phyloP scores from a whole-genome alignment of 345 rosid species.

The Xanthoceras sorbifolium region DNA sequence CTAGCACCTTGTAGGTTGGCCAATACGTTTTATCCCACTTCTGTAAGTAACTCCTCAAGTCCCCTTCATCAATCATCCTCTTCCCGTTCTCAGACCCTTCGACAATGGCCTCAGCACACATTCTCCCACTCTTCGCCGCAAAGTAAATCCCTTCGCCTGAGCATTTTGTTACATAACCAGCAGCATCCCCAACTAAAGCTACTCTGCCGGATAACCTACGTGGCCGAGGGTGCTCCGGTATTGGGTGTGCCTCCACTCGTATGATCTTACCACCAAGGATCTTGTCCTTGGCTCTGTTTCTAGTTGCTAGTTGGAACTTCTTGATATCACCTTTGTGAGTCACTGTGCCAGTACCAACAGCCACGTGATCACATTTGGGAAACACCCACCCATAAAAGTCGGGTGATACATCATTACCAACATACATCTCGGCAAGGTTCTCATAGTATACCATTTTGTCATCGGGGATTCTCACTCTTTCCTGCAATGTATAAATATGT shows the following conservation, averaged over 20 bases:
- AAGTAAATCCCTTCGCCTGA: conserved; percentile 92
- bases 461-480: conserved; percentile 76
- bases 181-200: conserved; percentile 86
- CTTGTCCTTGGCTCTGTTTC: conserved; percentile 90
- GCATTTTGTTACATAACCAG: conserved; percentile 91
- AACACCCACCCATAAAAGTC: conserved; percentile 97
- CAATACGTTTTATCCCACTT: conserved; percentile 95
- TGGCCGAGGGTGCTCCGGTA: conserved; percentile 88
- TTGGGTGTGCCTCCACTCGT: conserved; percentile 90
- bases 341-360: conserved; percentile 93
- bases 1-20: conserved; percentile 92
- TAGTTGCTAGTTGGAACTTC: conserved; percentile 81
- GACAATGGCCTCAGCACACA: conserved; percentile 91
- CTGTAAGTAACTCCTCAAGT: conserved; percentile 89
- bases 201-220: conserved; percentile 68
- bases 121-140: conserved; percentile 93
- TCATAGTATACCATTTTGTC: conserved; percentile 91
- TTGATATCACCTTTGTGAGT: conserved; percentile 94
- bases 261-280: conserved; percentile 88
- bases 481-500: too few relatives aligned
- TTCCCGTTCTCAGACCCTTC: conserved; percentile 82
- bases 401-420: conserved; percentile 92
- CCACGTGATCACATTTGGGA: conserved; percentile 96
- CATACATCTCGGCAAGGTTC: conserved; percentile 91
- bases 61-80: conserved; percentile 86